These are phyloP conservation scores for Gamsiella multidivaricata DNA, from an alignment of 192 early-diverging fungal species.

Conservation along the genomic window DNA sequence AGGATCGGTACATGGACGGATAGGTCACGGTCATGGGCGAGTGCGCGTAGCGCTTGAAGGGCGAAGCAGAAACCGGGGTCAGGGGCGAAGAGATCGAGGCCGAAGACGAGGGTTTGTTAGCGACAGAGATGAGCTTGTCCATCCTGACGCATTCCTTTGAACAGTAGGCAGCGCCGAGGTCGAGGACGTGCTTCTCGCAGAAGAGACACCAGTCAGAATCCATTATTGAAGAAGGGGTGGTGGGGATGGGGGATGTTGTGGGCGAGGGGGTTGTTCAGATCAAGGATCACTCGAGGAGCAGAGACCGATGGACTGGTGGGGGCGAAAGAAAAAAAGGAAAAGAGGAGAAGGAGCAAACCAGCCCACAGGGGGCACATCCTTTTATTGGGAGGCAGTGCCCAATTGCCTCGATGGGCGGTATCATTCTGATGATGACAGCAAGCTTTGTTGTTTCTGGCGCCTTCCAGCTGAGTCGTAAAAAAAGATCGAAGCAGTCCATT, in stretches of 20 bases:
- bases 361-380: not conserved
- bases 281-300: slow-evolving; percentile 49
- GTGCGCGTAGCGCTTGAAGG: slow-evolving; percentile 37
- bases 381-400: too few relatives aligned
- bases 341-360: slow-evolving; percentile 51
- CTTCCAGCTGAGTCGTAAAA: too few relatives aligned
- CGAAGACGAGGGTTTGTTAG: slow-evolving; percentile 26
- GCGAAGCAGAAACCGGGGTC: slow-evolving; percentile 6
- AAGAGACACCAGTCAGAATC: slow-evolving; percentile 56
- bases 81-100: slow-evolving; percentile 2
- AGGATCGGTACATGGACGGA: slow-evolving; percentile 45
- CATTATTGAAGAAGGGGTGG: slow-evolving; percentile 20
- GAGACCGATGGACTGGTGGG: slow-evolving; percentile 27
- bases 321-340: slow-evolving; percentile 35
- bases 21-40: slow-evolving; percentile 49
- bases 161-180: slow-evolving; percentile 51
- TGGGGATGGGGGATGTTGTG: not conserved
- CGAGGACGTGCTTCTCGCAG: slow-evolving; percentile 55
- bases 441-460: too few relatives aligned
- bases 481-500: too few relatives aligned
- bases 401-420: too few relatives aligned
- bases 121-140: slow-evolving; percentile 48
- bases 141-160: slow-evolving; percentile 50
- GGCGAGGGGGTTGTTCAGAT: slow-evolving; percentile 16
- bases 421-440: too few relatives aligned